These are phyloP conservation scores for Dichomitus squalens DNA, from an alignment of 1,284 basidiomycete genomes.

Conservation along the genomic window DNA sequence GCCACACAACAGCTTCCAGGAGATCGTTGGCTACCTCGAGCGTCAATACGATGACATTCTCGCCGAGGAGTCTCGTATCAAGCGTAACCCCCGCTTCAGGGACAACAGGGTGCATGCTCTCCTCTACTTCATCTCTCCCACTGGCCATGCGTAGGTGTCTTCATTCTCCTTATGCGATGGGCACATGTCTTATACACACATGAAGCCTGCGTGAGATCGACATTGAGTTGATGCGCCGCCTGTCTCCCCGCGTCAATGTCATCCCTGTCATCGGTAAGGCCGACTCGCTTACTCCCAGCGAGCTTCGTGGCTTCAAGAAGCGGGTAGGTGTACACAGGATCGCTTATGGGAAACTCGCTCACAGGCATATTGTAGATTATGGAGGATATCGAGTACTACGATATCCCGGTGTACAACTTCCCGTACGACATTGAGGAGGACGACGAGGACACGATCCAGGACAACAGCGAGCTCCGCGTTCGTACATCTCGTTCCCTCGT, in stretches of 20 bases:
- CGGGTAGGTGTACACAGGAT: constrained; percentile 55
- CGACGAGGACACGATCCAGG: constrained; percentile 97
- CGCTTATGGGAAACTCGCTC: background rate
- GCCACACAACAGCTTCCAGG: constrained; percentile 73
- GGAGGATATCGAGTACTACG: constrained; percentile 99
- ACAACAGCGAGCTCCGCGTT: constrained; percentile 93
- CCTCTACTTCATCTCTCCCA: constrained; percentile 98
- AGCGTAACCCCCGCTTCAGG: constrained; percentile 98
- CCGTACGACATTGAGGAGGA: constrained; percentile 99
- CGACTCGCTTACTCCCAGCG: constrained; percentile 90
- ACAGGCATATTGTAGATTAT: constrained; percentile 73
- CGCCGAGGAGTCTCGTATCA: constrained; percentile 98
- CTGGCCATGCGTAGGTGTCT: constrained; percentile 70
- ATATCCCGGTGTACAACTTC: constrained; percentile 99
- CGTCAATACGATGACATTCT: constrained; percentile 99
- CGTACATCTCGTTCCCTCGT: background rate
- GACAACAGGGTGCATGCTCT: constrained; percentile 97
- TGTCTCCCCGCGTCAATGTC: constrained; percentile 97
- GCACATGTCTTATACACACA: background rate
- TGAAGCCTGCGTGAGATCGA: constrained; percentile 94
- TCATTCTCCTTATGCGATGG: background rate
- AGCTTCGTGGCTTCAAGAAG: constrained; percentile 95
- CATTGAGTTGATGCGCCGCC: constrained; percentile 96
- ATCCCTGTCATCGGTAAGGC: constrained; percentile 99
- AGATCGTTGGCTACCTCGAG: constrained; percentile 97